Base-by-base conservation (phyloP, 1,284 basidiomycete species). In the Ceratobasidium theobromae region DNA sequence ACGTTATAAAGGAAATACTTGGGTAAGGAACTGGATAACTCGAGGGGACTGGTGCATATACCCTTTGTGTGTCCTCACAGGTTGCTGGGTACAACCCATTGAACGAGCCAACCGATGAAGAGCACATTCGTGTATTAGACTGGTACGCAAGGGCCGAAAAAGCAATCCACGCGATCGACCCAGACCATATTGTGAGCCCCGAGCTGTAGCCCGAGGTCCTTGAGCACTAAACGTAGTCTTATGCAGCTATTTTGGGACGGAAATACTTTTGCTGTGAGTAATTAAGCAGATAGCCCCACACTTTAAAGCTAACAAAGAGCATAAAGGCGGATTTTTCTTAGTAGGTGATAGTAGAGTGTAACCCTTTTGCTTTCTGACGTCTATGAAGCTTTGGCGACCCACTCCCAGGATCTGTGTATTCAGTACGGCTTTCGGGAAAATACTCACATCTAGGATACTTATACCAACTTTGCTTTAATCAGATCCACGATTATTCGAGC, bases 61-160 rank as follows among this genome's bases (percentile, higher is more conserved):
- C n/a, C 25, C 11, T 12, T 18, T 30, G 25, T 8, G 35, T 38
- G 3, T 16, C n/a, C 6, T 30, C 25, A 23, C 16, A 64, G 58
- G 53, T 69, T 16, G 67, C 70, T 18, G 72, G 41, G 21, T 80
- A 78, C 72, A 79, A 80, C 70, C 77, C 76, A 4, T 69, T 80
- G 33, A 80, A 80, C 73, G 79, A 80, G 72, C 79, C 79, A 2
- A 75, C 77, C 1, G 79, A 79, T 64, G 69, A 71, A 45, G 71
- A 73, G 35, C 75, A 75, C 52, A 64, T 49, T 12, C 74, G 78
- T 2, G 70, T 80, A 8, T 52, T 76, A 16, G 74, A 68, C 1
- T 79, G 76, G 69, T 79, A 79, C 71, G 76, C 74, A n/a, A 71
- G 76, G 1, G 69, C 75, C 40, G 77, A 78, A 67, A 75, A 75